phyloP scores from a whole-genome alignment of 2,329 filamentous ascomycete genomes.

The Truncatella angustata region DNA sequence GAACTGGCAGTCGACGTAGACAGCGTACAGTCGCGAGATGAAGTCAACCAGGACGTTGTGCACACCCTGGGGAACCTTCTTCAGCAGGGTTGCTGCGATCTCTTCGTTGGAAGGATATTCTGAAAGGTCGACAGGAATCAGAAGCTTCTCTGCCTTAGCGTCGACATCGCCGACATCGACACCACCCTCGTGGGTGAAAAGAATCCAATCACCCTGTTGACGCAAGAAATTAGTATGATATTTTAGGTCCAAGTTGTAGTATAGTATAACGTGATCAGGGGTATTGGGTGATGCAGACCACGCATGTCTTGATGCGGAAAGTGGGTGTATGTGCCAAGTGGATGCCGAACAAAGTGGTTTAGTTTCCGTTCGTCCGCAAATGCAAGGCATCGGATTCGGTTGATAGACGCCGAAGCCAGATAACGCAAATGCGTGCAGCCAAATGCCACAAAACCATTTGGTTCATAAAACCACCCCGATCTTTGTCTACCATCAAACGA shows the following conservation, averaged over 20 bases:
- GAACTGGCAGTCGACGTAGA: constrained; percentile 99
- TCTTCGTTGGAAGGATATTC: constrained; percentile 95
- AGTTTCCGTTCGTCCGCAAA: constrained; percentile 46
- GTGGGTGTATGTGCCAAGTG: constrained; percentile 25
- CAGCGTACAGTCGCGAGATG: constrained; percentile 95
- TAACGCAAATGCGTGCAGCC: no score
- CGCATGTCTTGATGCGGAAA: constrained; percentile 16
- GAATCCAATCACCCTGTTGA: constrained; percentile 94
- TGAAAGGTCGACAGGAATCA: constrained; percentile 92
- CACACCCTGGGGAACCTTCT: constrained; percentile 89
- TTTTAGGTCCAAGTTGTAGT: no score
- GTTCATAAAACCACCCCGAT: constrained; percentile 15
- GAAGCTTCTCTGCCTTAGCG: constrained; percentile 96
- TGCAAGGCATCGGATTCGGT: constrained; percentile 9
- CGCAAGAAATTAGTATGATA: constrained; percentile 16
- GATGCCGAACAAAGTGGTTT: constrained; percentile 32
- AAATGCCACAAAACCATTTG: constrained; percentile 15
- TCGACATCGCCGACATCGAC: constrained; percentile 99
- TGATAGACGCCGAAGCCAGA: no score
- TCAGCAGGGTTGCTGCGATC: constrained; percentile 80
- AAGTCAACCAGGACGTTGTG: constrained; percentile 99
- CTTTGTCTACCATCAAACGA: constrained; percentile 2
- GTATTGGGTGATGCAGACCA: constrained; percentile 4
- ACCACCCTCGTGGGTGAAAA: constrained; percentile 99
- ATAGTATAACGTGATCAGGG: constrained; percentile 9